Conservation (phyloP, 805 yeast species). For the Yarrowia deformans region DNA sequence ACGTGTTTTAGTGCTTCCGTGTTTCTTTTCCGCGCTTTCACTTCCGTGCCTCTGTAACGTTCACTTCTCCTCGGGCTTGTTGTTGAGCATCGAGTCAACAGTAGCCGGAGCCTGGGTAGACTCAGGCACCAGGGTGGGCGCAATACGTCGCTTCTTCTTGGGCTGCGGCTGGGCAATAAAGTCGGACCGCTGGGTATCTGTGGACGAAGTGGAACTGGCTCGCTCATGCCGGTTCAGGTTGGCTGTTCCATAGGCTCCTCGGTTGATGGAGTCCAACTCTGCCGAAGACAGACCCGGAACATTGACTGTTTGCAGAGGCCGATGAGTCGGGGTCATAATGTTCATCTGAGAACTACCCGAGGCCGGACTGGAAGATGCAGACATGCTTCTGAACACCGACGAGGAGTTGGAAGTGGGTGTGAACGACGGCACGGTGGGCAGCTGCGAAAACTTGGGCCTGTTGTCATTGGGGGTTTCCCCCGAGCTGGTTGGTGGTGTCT, state of each 20-base stretch:
- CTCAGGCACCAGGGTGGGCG: constrained; percentile 50
- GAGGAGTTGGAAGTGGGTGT: constrained; percentile 15
- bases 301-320: constrained; percentile 12
- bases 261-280: constrained; percentile 23
- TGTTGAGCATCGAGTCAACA: constrained; percentile 22
- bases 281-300: constrained; percentile 25
- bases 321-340: constrained; percentile 38
- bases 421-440: constrained; percentile 28
- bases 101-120: constrained; percentile 6
- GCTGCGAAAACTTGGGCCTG: constrained; percentile 37
- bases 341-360: constrained; percentile 41
- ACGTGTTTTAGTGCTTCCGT: background rate
- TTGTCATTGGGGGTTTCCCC: constrained; percentile 9
- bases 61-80: background rate
- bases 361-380: constrained; percentile 40
- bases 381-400: constrained; percentile 28
- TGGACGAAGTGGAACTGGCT: constrained; percentile 33
- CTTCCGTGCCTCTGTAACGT: background rate
- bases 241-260: constrained; percentile 36
- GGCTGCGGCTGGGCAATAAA: constrained; percentile 12
- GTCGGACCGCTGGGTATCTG: constrained; percentile 27
- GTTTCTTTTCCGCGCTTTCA: background rate
- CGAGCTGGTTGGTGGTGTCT: constrained; percentile 5
- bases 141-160: constrained; percentile 52
- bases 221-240: constrained; percentile 41